phyloP scores from a whole-genome alignment of 83 land plant genomes.

The Thuja plicata region DNA sequence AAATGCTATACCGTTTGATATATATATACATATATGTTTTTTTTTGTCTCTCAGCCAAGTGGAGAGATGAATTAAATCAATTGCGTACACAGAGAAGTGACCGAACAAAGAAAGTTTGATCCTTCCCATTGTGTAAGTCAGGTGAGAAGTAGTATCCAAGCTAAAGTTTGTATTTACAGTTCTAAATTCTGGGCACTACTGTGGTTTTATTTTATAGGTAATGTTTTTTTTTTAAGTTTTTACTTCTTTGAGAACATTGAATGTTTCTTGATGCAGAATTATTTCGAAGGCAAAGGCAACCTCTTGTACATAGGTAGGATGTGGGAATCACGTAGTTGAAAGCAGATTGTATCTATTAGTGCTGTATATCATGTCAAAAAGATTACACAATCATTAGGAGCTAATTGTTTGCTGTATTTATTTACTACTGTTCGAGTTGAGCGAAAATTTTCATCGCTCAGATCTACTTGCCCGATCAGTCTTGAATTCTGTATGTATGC shows the following conservation, averaged over 20 bases:
- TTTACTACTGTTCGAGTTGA: not conserved
- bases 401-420: not conserved
- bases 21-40: not conserved
- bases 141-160: not conserved
- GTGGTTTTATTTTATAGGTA: not conserved
- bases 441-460: not conserved
- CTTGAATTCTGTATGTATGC: not conserved
- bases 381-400: not conserved
- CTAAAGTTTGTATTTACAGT: not conserved
- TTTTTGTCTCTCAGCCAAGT: constrained; percentile 27
- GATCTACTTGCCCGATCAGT: not conserved
- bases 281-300: constrained; percentile 7
- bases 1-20: not conserved
- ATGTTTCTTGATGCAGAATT: constrained; percentile 7
- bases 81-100: constrained; percentile 35
- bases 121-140: not conserved
- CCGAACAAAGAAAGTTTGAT: constrained; percentile 26
- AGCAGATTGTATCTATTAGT: not conserved
- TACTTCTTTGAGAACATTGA: not conserved
- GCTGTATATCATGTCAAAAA: not conserved
- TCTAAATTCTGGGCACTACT: not conserved
- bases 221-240: too few species aligned
- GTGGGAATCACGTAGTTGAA: not conserved
- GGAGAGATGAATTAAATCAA: constrained; percentile 44
- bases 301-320: constrained; percentile 10